These are phyloP conservation scores for Pythium dissotocum DNA, from an alignment of 352 stramenopile genomes.

Conservation along the genomic window DNA sequence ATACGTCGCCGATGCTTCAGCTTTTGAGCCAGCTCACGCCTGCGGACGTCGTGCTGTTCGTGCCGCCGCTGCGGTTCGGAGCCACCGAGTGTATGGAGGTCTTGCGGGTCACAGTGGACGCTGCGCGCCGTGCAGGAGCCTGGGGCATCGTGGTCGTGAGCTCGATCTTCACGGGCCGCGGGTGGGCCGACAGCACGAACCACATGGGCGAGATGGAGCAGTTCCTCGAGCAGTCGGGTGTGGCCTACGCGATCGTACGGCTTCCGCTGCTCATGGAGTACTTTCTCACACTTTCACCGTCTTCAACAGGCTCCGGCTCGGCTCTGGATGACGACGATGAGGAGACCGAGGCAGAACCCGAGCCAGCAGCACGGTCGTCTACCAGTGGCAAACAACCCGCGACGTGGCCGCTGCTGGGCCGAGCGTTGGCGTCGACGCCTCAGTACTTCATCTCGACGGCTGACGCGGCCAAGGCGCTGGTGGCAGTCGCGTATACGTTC, in stretches of 20 bases:
- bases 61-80: constrained; percentile 62
- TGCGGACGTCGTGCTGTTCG: constrained; percentile 70
- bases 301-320: neutral
- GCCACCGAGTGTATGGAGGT: constrained; percentile 54
- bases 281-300: constrained; percentile 48
- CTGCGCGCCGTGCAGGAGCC: constrained; percentile 44
- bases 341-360: constrained; percentile 13
- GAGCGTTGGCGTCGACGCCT: constrained; percentile 24
- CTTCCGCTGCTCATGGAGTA: constrained; percentile 84
- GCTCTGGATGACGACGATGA: constrained; percentile 7
- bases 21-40: constrained; percentile 62
- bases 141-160: constrained; percentile 80
- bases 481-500: constrained; percentile 35
- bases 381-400: neutral
- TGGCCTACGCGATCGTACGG: constrained; percentile 62
- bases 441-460: constrained; percentile 37
- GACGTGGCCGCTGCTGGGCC: constrained; percentile 22
- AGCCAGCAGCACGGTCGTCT: neutral
- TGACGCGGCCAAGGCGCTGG: constrained; percentile 31
- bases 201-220: constrained; percentile 65
- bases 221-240: constrained; percentile 54
- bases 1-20: constrained; percentile 49
- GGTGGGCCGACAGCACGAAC: constrained; percentile 42
- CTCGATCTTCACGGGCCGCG: constrained; percentile 51
- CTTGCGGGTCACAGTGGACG: constrained; percentile 51